These are phyloP conservation scores for Diaporthe amygdali DNA, from an alignment of 2,329 filamentous ascomycete genomes.

Conservation along the genomic window DNA sequence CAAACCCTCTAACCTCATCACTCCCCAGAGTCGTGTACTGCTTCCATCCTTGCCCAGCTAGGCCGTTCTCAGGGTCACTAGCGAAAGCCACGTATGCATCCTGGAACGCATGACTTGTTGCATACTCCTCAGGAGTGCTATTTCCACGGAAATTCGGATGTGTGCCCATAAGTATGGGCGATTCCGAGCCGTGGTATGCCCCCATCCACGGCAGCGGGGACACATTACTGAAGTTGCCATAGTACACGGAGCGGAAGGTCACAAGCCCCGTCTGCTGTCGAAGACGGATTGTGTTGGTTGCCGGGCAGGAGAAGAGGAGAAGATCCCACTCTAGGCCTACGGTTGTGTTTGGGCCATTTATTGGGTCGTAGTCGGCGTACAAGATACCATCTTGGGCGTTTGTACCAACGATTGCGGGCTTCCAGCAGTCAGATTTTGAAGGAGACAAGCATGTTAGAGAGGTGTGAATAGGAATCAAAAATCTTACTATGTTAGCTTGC, in stretches of 20 bases:
- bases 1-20: background rate
- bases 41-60: background rate
- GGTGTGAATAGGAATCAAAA: no score
- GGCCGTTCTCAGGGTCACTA: background rate
- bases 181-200: conserved; percentile 31
- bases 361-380: conserved; percentile 27
- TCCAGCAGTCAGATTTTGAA: background rate
- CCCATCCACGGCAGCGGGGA: conserved; percentile 29
- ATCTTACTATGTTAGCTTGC: conserved; percentile 34
- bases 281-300: conserved; percentile 8
- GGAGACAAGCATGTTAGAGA: no score
- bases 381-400: conserved; percentile 31
- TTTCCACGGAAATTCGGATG: conserved; percentile 26
- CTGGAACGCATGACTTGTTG: conserved; percentile 19
- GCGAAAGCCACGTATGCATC: conserved; percentile 12
- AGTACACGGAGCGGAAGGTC: conserved; percentile 30
- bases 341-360: conserved; percentile 25
- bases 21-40: background rate
- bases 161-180: conserved; percentile 35
- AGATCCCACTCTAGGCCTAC: conserved; percentile 20
- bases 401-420: conserved; percentile 32
- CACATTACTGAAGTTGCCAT: conserved; percentile 30
- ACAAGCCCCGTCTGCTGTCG: background rate
- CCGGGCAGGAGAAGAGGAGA: conserved; percentile 32
- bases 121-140: conserved; percentile 8